These are phyloP conservation scores for Gelatoporia subvermispora DNA, from an alignment of 768 basidiomycete genomes.

Conservation along the genomic window DNA sequence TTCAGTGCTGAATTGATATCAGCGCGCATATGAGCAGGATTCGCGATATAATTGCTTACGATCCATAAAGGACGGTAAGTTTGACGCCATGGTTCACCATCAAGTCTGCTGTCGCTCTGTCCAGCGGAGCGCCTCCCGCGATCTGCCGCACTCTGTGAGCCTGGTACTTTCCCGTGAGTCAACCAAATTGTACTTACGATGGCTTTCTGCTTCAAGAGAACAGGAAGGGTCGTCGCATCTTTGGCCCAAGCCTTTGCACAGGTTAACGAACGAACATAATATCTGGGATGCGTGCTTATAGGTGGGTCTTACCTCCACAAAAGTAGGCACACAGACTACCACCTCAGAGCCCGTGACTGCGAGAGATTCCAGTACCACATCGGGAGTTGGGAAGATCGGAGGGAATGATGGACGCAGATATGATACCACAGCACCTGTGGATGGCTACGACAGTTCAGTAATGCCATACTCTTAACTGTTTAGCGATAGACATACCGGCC, in stretches of 20 bases:
- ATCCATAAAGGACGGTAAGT: neutral
- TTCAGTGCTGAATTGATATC: conserved; percentile 9
- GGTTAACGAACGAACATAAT: neutral
- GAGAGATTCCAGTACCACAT: conserved; percentile 6
- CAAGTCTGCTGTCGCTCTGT: too few species aligned
- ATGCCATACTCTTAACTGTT: too few species aligned
- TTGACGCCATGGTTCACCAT: too few species aligned
- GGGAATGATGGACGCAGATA: too few species aligned
- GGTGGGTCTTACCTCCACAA: conserved; percentile 7
- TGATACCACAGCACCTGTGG: too few species aligned
- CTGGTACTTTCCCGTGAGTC: too few species aligned
- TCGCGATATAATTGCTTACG: conserved; percentile 1
- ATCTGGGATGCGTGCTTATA: neutral
- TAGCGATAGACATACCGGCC: too few species aligned
- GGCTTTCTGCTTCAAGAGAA: conserved; percentile 10
- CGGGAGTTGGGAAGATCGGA: conserved; percentile 13
- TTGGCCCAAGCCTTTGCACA: conserved; percentile 13
- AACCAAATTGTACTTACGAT: conserved; percentile 7
- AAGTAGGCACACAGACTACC: conserved; percentile 13
- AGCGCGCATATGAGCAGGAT: conserved; percentile 11
- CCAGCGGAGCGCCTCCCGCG: too few species aligned
- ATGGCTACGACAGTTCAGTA: too few species aligned
- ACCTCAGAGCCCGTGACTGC: conserved; percentile 7
- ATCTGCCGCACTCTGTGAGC: too few species aligned
- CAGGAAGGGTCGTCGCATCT: conserved; percentile 10